A percentile compares a stretch with the other conserved stretches of the same genome.
These are phyloP conservation scores for Pisolithus microcarpus DNA, from an alignment of 768 basidiomycete genomes.

Conservation along the genomic window DNA sequence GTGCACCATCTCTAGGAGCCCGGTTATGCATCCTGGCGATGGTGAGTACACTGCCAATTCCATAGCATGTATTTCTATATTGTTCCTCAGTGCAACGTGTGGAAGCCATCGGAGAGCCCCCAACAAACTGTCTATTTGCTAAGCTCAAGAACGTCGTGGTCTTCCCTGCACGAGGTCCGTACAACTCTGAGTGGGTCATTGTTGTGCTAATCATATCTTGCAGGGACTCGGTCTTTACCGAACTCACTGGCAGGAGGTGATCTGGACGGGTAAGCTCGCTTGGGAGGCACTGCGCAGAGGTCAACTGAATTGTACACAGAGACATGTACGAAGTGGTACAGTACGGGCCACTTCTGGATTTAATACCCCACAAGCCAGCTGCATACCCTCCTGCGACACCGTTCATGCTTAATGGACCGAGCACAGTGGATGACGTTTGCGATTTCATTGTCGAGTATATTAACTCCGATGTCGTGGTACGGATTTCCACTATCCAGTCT, in stretches of 20 bases:
- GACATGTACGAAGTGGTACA: constrained; percentile 61
- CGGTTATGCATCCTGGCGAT: constrained; percentile 71
- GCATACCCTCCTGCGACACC: constrained; percentile 38
- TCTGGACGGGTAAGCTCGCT: constrained; percentile 57
- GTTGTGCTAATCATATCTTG: neutral
- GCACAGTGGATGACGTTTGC: constrained; percentile 63
- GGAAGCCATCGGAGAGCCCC: constrained; percentile 64
- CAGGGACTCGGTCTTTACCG: constrained; percentile 57
- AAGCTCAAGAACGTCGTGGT: constrained; percentile 67
- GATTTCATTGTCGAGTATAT: constrained; percentile 82
- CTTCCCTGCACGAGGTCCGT: constrained; percentile 50
- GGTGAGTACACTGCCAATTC: constrained; percentile 30
- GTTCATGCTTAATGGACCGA: constrained; percentile 36
- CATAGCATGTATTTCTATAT: neutral
- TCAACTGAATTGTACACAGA: constrained; percentile 27
- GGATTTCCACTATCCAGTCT: constrained; percentile 6
- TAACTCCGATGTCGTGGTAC: constrained; percentile 71
- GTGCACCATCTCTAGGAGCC: constrained; percentile 61
- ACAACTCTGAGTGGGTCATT: constrained; percentile 13
- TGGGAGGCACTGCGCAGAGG: neutral
- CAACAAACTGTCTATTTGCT: constrained; percentile 49
- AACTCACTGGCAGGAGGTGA: constrained; percentile 74
- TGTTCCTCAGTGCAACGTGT: constrained; percentile 54
- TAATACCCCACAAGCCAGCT: constrained; percentile 41
- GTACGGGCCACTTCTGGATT: constrained; percentile 48